These are phyloP conservation scores for Daldinia grandis DNA, from an alignment of 495 filamentous ascomycete genomes.

Conservation along the genomic window DNA sequence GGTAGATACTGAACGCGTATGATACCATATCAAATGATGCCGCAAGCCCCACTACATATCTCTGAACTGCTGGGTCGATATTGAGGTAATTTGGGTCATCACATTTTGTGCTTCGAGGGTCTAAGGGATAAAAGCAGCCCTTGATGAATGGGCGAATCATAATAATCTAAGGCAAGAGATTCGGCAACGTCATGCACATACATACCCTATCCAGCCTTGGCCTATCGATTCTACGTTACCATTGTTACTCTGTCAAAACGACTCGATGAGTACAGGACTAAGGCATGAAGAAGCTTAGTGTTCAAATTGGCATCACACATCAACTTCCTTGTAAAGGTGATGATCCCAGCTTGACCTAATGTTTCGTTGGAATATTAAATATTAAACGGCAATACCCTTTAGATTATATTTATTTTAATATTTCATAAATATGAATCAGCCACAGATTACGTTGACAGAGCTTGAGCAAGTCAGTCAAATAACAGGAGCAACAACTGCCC, in stretches of 20 bases:
- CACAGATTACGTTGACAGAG: neutral
- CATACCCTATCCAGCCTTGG: neutral
- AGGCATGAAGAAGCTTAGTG: neutral
- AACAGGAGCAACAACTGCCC: conserved; percentile 27
- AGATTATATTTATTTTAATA: neutral
- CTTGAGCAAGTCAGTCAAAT: conserved; percentile 1
- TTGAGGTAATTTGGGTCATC: conserved; percentile 37
- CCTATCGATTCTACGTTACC: neutral
- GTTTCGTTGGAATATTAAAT: neutral
- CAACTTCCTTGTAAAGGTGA: neutral
- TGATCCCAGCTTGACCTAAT: neutral
- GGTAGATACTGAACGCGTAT: conserved; percentile 2
- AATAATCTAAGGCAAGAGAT: conserved; percentile 6
- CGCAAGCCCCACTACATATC: conserved; percentile 14
- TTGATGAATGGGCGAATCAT: conserved; percentile 22
- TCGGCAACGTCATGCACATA: conserved; percentile 27
- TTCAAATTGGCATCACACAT: neutral
- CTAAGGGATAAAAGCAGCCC: conserved; percentile 22
- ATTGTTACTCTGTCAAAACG: conserved; percentile 21
- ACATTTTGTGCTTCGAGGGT: conserved; percentile 33
- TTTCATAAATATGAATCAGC: neutral
- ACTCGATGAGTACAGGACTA: neutral
- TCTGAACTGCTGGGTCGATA: conserved; percentile 12
- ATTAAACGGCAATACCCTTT: neutral
- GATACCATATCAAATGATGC: conserved; percentile 16